These are phyloP conservation scores for Aspergillus sp. DNA, from an alignment of 2,329 filamentous ascomycete species.

Conservation along the genomic window DNA sequence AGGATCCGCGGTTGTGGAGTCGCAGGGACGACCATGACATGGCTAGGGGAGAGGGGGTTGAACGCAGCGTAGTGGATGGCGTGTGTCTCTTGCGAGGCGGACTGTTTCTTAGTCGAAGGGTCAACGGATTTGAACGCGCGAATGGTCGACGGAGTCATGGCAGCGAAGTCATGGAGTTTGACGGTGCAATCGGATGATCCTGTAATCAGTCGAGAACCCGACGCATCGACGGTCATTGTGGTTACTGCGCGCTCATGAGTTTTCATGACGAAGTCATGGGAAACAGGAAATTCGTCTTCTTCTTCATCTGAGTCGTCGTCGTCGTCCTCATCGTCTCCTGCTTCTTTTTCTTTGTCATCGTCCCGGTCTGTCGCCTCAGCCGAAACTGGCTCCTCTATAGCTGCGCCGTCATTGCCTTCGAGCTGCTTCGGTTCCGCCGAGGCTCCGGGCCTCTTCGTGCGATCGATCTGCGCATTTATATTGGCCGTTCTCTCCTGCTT, in stretches of 20 bases:
- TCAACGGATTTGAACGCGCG: slow-evolving; percentile 90
- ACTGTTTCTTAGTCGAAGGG: slow-evolving; percentile 65
- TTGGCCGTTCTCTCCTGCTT: slow-evolving; percentile 67
- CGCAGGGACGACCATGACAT: slow-evolving; percentile 78
- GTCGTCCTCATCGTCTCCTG: slow-evolving; percentile 36
- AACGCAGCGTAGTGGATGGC: slow-evolving; percentile 80
- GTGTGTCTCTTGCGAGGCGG: slow-evolving; percentile 69
- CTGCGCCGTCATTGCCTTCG: slow-evolving; percentile 11
- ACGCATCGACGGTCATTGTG: slow-evolving; percentile 70
- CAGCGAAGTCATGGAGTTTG: slow-evolving; percentile 89
- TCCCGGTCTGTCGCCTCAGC: slow-evolving; percentile 15
- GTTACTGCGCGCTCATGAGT: slow-evolving; percentile 86
- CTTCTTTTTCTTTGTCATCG: slow-evolving; percentile 13
- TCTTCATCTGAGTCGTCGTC: slow-evolving; percentile 57
- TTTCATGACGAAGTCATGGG: slow-evolving; percentile 85
- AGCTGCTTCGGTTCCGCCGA: slow-evolving; percentile 19
- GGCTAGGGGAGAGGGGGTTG: slow-evolving; percentile 68
- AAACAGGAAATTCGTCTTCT: slow-evolving; percentile 81
- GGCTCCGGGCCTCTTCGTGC: slow-evolving; percentile 55
- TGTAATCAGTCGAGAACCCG: slow-evolving; percentile 77
- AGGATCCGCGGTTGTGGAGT: slow-evolving; percentile 85
- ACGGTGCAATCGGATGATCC: slow-evolving; percentile 83
- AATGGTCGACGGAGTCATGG: slow-evolving; percentile 90
- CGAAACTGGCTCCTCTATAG: slow-evolving; percentile 16
- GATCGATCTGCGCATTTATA: slow-evolving; percentile 70